phyloP scores from a whole-genome alignment of 306 rosid genomes.

The Cucurbita maxima region DNA sequence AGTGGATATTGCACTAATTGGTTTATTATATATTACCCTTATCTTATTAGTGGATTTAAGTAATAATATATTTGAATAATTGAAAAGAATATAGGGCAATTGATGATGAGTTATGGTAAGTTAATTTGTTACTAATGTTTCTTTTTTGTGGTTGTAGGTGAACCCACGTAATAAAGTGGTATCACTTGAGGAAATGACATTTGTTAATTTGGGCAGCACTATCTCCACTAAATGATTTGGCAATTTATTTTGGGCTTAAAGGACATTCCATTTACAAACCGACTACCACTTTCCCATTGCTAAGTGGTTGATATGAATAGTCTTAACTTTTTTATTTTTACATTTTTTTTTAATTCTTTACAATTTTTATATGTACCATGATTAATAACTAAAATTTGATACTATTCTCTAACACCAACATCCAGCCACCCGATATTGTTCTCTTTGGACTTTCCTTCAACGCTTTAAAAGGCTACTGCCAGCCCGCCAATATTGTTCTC shows the following conservation, averaged over 20 bases:
- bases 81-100: too few relatives aligned
- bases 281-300: background rate
- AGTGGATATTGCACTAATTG: conserved; percentile 16
- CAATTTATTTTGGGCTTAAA: background rate
- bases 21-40: background rate
- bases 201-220: background rate
- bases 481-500: too few relatives aligned
- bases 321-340: too few relatives aligned
- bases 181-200: background rate
- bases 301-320: background rate
- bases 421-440: too few relatives aligned
- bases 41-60: background rate
- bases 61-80: too few relatives aligned
- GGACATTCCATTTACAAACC: background rate
- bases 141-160: background rate
- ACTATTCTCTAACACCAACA: too few relatives aligned
- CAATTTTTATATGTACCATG: background rate
- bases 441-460: too few relatives aligned
- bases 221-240: background rate
- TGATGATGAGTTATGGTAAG: too few relatives aligned
- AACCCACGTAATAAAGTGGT: background rate
- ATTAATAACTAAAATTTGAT: too few relatives aligned
- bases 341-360: background rate
- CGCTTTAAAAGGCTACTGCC: too few relatives aligned
- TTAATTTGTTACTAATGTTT: too few relatives aligned